Base-by-base conservation (phyloP, 1,284 basidiomycete genomes). In the Boletus holoroseus region DNA sequence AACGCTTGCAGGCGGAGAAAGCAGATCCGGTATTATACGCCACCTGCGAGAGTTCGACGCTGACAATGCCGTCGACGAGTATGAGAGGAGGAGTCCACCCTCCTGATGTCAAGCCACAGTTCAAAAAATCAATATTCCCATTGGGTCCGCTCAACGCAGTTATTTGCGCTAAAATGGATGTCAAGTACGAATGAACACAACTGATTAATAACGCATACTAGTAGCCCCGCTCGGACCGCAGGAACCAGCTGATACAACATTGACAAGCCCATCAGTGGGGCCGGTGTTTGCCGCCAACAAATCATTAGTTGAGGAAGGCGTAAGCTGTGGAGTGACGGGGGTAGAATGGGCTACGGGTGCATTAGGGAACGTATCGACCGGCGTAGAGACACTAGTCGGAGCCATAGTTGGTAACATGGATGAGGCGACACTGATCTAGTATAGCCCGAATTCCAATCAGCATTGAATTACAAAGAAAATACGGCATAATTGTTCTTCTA, bases 121-220 rank as follows among this genome's bases (percentile, higher is more conserved):
- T 91, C 60, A 94, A 68, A 80, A 83, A 93, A 55, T 80, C 74
- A 48, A 87, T 77, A 56, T 72, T 67, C 20, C 90, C 90, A 66
- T 93, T 93, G 22, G 90, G 88, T 16, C 83, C 82, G 46, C 71
- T 68, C 20, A 71, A 68, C 7, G 68, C 61, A 4, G 78, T 81
- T 50, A 76, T 68, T 27, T 77, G 56, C 57, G 62, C 83, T 85
- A 58, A 13, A 37, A 31, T 38, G 30, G 18, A 24, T 16, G 30
- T 51, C 28, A 34, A 53, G 44, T 13, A 45, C 13, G 38, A 47
- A 32, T 27, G 49, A 40, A 22, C 41, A 26, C 30, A 30, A 27
- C 45, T 31, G 16, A 15, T 30, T 7, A 34, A 47, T 7, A 34
- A n/a, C 64, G 11, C 75, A 39, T 58, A 81, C 79, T 59, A 2